These are phyloP conservation scores for Calonectria pteridis DNA, from an alignment of 2,329 filamentous ascomycete species.

Conservation along the genomic window DNA sequence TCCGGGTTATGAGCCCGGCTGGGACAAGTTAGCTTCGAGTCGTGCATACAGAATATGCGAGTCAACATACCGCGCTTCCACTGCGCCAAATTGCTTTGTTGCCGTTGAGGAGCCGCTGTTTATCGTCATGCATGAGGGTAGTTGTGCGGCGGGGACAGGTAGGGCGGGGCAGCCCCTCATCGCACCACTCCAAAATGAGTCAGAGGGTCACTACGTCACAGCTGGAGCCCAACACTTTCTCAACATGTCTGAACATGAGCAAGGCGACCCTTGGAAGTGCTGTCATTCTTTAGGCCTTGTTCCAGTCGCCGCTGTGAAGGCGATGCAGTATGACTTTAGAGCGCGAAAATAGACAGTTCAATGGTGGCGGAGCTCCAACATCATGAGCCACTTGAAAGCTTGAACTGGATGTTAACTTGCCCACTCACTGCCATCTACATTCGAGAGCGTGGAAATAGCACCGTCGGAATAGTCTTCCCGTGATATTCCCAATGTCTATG, in stretches of 20 bases:
- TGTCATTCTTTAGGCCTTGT: not conserved
- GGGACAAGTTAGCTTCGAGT: conserved; percentile 3
- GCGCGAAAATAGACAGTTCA: not conserved
- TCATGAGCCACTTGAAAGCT: not conserved
- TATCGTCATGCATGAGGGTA: not conserved
- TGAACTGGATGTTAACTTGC: not conserved
- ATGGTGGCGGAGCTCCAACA: not conserved
- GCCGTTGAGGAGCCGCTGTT: not conserved
- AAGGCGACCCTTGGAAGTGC: not conserved
- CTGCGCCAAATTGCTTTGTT: conserved; percentile 26
- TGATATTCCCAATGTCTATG: not conserved
- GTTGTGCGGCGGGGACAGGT: not conserved
- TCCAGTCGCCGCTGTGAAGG: not conserved
- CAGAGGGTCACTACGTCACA: not conserved
- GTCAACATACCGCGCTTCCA: conserved; percentile 24
- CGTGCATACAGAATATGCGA: not conserved
- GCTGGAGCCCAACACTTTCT: not conserved
- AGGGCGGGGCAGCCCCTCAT: not conserved
- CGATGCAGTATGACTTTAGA: not conserved
- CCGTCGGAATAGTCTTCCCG: not conserved
- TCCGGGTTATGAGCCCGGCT: conserved; percentile 30
- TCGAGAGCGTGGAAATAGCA: not conserved
- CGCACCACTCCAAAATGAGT: not conserved
- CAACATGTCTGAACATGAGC: not conserved
- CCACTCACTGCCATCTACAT: not conserved